A percentile compares a stretch with the other conserved stretches of the same genome.
Evolutionary conservation across 495 filamentous ascomycete genomes (phyloP).

Genomic region (Penicillium samsonianum): DNA sequence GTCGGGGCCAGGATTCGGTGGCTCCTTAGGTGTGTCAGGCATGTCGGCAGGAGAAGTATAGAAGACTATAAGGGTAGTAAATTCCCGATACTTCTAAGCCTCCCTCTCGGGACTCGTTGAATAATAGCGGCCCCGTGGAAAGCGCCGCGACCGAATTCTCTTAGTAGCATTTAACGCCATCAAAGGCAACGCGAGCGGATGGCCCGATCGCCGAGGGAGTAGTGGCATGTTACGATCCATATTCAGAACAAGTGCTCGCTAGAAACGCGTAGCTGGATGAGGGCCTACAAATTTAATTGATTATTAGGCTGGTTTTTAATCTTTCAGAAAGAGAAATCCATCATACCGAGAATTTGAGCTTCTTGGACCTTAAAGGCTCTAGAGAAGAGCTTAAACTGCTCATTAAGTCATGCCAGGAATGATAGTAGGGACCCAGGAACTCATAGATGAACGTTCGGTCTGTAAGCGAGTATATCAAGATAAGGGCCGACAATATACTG

Average conservation of each 20-base stretch:
- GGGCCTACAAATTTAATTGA: not conserved
- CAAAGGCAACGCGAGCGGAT: not conserved
- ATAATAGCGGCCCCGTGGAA: too few relatives aligned
- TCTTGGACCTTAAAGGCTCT: constrained; percentile 14
- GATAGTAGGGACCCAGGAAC: too few relatives aligned
- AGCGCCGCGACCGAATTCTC: constrained; percentile 5
- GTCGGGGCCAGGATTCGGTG: constrained; percentile 47
- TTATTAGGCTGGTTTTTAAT: not conserved
- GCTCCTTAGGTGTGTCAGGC: constrained; percentile 75
- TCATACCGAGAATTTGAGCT: constrained; percentile 13
- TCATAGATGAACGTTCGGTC: too few relatives aligned
- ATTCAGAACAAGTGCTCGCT: not conserved
- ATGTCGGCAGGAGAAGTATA: constrained; percentile 75
- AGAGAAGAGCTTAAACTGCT: constrained; percentile 5
- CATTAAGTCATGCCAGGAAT: too few relatives aligned
- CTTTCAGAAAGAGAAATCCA: not conserved
- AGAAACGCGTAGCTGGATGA: not conserved
- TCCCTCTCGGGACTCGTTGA: constrained; percentile 66
- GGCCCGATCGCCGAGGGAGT: not conserved
- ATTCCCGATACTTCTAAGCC: constrained; percentile 69
- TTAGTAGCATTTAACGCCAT: not conserved
- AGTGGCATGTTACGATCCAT: constrained; percentile 1
- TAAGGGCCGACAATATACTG: too few relatives aligned
- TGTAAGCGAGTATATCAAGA: too few relatives aligned
- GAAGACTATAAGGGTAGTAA: constrained; percentile 78